phyloP scores from a whole-genome alignment of 192 early-diverging fungal species.

The Geranomyces michiganensis region DNA sequence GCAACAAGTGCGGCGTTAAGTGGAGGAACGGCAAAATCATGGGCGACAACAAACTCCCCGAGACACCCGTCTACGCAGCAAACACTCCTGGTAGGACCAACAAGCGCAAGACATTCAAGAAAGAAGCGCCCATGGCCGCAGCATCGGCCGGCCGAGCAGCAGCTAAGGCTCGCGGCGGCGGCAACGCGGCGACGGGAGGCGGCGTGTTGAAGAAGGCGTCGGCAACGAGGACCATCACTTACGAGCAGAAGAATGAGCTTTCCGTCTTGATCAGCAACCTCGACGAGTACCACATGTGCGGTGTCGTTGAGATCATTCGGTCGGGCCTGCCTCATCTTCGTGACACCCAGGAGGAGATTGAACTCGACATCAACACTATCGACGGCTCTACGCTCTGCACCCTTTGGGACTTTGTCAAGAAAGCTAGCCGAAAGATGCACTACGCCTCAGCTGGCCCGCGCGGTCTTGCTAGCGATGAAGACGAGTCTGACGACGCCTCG shows the following conservation, averaged over 20 bases:
- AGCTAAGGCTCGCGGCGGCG: background rate
- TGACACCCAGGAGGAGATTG: constrained; percentile 41
- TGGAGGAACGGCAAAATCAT: constrained; percentile 41
- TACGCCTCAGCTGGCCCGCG: background rate
- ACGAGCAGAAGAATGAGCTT: constrained; percentile 40
- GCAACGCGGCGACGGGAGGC: too few relatives aligned
- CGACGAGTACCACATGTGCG: constrained; percentile 23
- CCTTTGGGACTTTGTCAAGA: constrained; percentile 32
- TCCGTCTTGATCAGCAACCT: constrained; percentile 34
- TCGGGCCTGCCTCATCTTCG: constrained; percentile 36
- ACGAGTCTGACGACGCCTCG: constrained; percentile 15
- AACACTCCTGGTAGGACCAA: constrained; percentile 18
- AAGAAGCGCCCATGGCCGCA: constrained; percentile 1
- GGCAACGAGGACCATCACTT: constrained; percentile 30
- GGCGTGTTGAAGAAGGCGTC: background rate
- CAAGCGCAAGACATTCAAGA: constrained; percentile 20
- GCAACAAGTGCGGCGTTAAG: constrained; percentile 53
- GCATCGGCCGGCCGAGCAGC: background rate
- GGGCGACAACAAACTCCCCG: constrained; percentile 27
- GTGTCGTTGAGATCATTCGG: constrained; percentile 42
- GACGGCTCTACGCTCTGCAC: constrained; percentile 28
- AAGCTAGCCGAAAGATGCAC: background rate
- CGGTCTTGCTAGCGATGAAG: constrained; percentile 21
- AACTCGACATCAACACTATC: constrained; percentile 48
- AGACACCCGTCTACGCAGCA: background rate